phyloP scores from a whole-genome alignment of 441 rosid species.

The Pelargonium myrrhifolium region DNA sequence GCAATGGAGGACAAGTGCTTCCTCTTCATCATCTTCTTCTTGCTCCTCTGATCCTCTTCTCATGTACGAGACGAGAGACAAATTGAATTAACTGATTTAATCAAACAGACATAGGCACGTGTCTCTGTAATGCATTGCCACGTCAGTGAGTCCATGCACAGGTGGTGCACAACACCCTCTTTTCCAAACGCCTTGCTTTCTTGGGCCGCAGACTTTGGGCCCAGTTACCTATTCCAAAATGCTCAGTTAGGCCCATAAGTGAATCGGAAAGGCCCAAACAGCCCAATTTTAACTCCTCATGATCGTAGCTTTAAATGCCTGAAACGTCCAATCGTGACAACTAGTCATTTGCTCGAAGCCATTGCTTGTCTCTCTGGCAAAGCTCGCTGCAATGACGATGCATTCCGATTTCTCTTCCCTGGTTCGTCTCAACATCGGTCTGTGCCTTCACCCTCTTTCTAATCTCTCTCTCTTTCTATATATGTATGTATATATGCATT shows the following conservation, averaged over 20 bases:
- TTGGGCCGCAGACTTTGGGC: neutral
- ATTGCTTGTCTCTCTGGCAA: constrained; percentile 12
- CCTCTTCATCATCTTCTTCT: constrained; percentile 29
- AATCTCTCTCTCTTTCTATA: neutral
- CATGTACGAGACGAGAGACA: neutral
- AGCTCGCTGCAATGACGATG: constrained; percentile 27
- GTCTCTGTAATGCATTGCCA: constrained; percentile 23
- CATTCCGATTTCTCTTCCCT: constrained; percentile 41
- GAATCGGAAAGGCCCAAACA: neutral
- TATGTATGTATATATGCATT: neutral
- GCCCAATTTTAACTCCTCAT: neutral
- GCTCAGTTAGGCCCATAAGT: neutral
- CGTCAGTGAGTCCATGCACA: constrained; percentile 36
- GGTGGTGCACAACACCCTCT: constrained; percentile 18
- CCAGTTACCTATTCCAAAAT: neutral
- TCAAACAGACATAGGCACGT: neutral
- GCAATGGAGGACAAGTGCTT: constrained; percentile 87
- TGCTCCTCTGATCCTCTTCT: constrained; percentile 4
- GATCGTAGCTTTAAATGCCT: neutral
- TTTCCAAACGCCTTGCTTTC: neutral
- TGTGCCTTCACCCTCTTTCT: constrained; percentile 5
- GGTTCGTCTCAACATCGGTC: constrained; percentile 82
- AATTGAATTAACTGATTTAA: neutral
- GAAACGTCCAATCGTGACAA: neutral
- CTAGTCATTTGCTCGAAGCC: neutral